Evolutionary conservation across 805 yeast genomes (phyloP), one percentile per base, ranked within the genome.

Genomic region (Wickerhamomyces pijperi): DNA sequence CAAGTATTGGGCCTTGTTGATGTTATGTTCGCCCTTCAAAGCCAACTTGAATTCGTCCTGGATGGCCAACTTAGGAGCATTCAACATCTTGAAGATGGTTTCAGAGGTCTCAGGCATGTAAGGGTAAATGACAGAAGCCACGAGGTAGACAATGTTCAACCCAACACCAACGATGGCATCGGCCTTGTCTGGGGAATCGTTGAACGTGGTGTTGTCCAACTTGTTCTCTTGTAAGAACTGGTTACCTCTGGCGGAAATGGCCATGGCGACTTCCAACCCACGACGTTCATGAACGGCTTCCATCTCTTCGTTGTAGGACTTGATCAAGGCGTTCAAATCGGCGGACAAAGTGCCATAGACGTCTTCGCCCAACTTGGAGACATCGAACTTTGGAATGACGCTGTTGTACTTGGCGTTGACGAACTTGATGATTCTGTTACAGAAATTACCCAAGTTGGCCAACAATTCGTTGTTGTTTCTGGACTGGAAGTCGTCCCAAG

Each of bases 361-460:
- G 23, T 72, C 67, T 42, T 67, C 69, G 23, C 72, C 67, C 36
- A 75, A 56, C 40, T 71, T 59, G 19, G 63, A 55, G 5, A 71
- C 58, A 44, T 74, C 67, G 56, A 60, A 87, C 36, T 66, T 54
- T 38, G 97, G 96, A 46, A 92, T 72, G 36, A 85, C 95, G 43
- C 95, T 94, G 49, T 85, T 82, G 63, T 86, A 92, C 59, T 87
- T 92, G 40, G 95, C 88, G 58, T 72, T 77, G 38, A 79, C 86
- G 58, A 87, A 92, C 61, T 92, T 92, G 46, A 86, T 77, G 53
- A 90, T 68, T 64, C 99, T 81, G 69, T 92, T 92, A 42, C 87
- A 97, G 55, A 87, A 86, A 67, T 92, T 92, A 63, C 98, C 99
- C 58, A 92, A 70, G 64, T 92, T 92, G 38, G 97, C 96, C 61